These are phyloP conservation scores for Arthrobotrys musiformis DNA, from an alignment of 2,329 filamentous ascomycete genomes.

Conservation along the genomic window DNA sequence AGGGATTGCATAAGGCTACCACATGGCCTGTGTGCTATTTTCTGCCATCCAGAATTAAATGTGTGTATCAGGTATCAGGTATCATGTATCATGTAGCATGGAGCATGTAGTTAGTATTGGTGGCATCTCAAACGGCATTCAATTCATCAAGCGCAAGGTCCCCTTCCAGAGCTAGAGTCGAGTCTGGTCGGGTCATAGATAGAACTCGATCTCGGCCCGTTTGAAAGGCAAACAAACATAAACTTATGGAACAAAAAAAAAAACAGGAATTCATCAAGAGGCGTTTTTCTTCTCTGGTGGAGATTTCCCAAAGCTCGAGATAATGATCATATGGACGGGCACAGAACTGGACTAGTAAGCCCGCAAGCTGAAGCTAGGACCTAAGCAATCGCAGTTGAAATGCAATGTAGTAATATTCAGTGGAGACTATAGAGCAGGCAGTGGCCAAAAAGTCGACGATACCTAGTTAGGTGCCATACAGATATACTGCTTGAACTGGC, in stretches of 20 bases:
- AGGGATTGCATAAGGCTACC: constrained; percentile 14
- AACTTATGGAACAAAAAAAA: too few species aligned
- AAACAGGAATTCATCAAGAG: constrained; percentile 31
- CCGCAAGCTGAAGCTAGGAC: constrained; percentile 10
- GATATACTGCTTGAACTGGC: constrained; percentile 19
- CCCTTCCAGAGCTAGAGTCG: not conserved
- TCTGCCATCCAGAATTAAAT: constrained; percentile 32
- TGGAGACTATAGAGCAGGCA: constrained; percentile 15
- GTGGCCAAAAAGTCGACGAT: constrained; percentile 18
- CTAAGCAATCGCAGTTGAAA: constrained; percentile 32
- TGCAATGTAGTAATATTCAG: constrained; percentile 40
- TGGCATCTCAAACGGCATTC: constrained; percentile 16
- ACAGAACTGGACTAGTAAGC: constrained; percentile 36
- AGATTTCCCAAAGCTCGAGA: constrained; percentile 18
- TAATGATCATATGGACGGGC: constrained; percentile 46
- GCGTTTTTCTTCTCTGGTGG: constrained; percentile 41
- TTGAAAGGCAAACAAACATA: not conserved
- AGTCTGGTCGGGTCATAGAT: too few species aligned
- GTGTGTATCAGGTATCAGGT: not conserved
- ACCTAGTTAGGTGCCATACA: constrained; percentile 19
- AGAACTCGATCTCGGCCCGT: constrained; percentile 23
- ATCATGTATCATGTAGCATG: not conserved
- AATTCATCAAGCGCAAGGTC: not conserved
- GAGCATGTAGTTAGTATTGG: not conserved
- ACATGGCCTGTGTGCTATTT: constrained; percentile 18